phyloP scores from a whole-genome alignment of 441 rosid species.

The Omphalea diandra region DNA sequence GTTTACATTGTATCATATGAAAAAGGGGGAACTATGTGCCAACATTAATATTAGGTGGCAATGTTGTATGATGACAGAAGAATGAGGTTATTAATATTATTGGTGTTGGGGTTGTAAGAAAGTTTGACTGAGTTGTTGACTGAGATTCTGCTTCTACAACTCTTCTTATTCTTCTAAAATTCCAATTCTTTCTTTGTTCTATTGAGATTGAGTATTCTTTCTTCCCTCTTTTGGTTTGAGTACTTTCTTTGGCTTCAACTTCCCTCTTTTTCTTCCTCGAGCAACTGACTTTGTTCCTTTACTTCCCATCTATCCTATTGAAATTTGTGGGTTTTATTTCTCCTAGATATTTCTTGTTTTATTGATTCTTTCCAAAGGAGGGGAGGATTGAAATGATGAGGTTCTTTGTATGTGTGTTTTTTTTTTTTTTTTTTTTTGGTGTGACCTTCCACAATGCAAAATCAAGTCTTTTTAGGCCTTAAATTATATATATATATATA shows the following conservation, averaged over 20 bases:
- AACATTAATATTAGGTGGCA: slow-evolving; percentile 21
- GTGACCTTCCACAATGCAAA: slow-evolving; percentile 36
- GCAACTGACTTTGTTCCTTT: slow-evolving; percentile 63
- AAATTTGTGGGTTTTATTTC: slow-evolving; percentile 40
- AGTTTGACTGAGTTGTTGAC: slow-evolving; percentile 38
- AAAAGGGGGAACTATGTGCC: background rate
- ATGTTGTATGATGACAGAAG: slow-evolving; percentile 20
- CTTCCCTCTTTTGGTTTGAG: slow-evolving; percentile 33
- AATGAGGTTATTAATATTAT: slow-evolving; percentile 10
- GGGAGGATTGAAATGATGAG: slow-evolving; percentile 56
- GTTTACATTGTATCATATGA: background rate
- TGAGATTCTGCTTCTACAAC: slow-evolving; percentile 20
- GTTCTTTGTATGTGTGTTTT: slow-evolving; percentile 41
- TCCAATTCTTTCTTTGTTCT: background rate
- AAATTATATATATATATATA: too few species aligned
- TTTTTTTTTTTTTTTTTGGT: too few species aligned
- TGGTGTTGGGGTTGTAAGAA: slow-evolving; percentile 24
- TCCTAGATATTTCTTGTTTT: slow-evolving; percentile 40
- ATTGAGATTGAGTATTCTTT: background rate
- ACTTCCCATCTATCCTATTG: slow-evolving; percentile 37
- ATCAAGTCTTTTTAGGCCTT: slow-evolving; percentile 49
- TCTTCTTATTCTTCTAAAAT: too few species aligned
- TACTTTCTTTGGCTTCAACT: slow-evolving; percentile 46
- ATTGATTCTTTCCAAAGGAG: slow-evolving; percentile 30
- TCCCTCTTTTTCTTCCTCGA: slow-evolving; percentile 62